Evolutionary conservation across 495 filamentous ascomycete species (phyloP).

Genomic region (Evernia prunastri): DNA sequence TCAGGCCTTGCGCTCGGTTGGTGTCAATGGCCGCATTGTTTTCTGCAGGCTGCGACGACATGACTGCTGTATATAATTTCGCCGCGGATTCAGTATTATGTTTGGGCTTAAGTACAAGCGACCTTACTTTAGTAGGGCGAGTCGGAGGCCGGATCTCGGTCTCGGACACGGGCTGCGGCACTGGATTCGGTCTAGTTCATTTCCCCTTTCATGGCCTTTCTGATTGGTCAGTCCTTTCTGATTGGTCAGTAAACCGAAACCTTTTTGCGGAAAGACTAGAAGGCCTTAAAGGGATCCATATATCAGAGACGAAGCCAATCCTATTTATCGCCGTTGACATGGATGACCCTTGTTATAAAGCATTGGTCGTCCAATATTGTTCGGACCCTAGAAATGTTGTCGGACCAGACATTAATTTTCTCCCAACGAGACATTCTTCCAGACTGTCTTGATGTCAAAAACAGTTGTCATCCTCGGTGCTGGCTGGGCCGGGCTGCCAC

Average conservation of each 20-base stretch:
- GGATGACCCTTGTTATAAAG: background rate
- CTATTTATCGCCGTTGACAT: background rate
- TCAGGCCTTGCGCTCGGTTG: background rate
- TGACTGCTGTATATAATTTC: background rate
- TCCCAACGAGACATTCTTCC: background rate
- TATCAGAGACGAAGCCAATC: background rate
- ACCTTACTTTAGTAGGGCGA: too few species aligned
- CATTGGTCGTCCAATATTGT: background rate
- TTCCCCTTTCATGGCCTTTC: background rate
- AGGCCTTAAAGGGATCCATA: background rate
- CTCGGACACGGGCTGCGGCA: slow-evolving; percentile 13
- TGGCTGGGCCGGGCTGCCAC: slow-evolving; percentile 49
- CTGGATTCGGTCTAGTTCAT: slow-evolving; percentile 1
- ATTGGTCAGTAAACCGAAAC: slow-evolving; percentile 15
- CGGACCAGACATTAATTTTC: too few species aligned
- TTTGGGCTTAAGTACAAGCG: too few species aligned
- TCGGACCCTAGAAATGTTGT: background rate
- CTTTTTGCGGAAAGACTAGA: background rate
- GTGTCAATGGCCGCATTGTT: background rate
- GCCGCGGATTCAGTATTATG: background rate
- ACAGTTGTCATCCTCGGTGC: slow-evolving; percentile 61
- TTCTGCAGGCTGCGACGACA: slow-evolving; percentile 10
- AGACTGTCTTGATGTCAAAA: slow-evolving; percentile 23
- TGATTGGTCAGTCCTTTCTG: slow-evolving; percentile 16
- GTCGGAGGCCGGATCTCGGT: slow-evolving; percentile 3